Conservation (phyloP, 306 rosid species). For the Inga leiocalycina region DNA sequence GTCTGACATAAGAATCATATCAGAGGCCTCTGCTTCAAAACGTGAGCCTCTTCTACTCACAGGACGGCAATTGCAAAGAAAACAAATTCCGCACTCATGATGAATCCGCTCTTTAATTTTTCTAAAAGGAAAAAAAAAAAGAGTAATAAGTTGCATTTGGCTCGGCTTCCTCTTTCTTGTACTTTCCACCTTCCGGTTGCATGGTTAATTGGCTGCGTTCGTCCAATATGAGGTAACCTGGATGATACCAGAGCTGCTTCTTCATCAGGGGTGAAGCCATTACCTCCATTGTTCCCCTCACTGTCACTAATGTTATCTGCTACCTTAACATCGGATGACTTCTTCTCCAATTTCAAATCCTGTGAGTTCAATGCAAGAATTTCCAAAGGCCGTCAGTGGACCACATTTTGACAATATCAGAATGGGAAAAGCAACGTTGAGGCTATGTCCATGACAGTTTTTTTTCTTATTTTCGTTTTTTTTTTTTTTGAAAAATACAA, state of each 20-base stretch:
- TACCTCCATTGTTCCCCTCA: constrained; percentile 47
- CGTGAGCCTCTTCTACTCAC: constrained; percentile 32
- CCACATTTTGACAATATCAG: background rate
- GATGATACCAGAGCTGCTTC: constrained; percentile 77
- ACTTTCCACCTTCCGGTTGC: constrained; percentile 42
- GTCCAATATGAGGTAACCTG: constrained; percentile 81
- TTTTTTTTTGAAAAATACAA: background rate
- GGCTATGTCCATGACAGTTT: background rate
- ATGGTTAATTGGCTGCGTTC: constrained; percentile 55
- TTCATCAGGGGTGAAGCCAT: constrained; percentile 50
- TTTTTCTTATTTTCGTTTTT: background rate
- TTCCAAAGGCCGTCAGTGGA: background rate
- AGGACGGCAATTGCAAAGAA: constrained; percentile 37
- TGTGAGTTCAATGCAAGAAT: constrained; percentile 29
- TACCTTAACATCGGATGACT: constrained; percentile 58
- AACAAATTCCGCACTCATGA: background rate
- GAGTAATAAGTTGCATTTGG: constrained; percentile 13
- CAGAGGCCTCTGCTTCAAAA: background rate
- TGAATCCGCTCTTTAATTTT: background rate
- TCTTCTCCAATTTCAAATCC: constrained; percentile 97
- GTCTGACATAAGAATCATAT: background rate
- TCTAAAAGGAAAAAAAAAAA: too few species aligned
- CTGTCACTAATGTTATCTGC: constrained; percentile 38
- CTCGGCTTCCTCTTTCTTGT: constrained; percentile 23
- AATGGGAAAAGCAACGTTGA: constrained; percentile 5